Percentiles rank a stretch among this genome's conserved stretches.
phyloP scores from a whole-genome alignment of 257 asterid genomes.

The Solanum tacnaense region DNA sequence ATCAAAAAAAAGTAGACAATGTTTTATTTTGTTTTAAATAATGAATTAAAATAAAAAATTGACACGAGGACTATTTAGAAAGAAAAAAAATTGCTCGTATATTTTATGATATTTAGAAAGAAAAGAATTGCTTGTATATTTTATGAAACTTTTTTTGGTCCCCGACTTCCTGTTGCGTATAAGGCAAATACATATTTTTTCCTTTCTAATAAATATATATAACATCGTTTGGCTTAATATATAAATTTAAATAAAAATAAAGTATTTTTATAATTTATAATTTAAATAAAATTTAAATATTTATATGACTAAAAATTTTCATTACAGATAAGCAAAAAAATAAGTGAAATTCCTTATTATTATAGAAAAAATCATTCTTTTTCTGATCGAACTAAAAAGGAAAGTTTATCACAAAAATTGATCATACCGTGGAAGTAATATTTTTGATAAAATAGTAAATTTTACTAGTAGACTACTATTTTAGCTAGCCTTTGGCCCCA shows the following conservation, averaged over 20 bases:
- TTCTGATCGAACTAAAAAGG: neutral
- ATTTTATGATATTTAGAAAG: no score
- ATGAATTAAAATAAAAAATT: no score
- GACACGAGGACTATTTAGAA: neutral
- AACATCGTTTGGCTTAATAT: neutral
- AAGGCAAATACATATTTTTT: neutral
- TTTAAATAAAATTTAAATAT: no score
- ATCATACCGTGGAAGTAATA: neutral
- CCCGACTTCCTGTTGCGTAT: neutral
- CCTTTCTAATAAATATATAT: no score
- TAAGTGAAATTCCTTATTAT: neutral
- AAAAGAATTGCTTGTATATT: neutral
- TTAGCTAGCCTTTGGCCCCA: no score
- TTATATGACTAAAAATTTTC: neutral
- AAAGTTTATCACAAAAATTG: neutral
- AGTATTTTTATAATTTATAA: no score
- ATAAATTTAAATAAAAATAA: no score
- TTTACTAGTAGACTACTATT: neutral
- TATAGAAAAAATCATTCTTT: neutral
- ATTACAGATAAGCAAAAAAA: no score
- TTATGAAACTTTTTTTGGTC: no score
- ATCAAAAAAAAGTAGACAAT: neutral
- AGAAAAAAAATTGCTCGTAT: no score
- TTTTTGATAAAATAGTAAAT: neutral
- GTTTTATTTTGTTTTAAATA: no score